Evolutionary conservation across 169 alveolate species (phyloP).

Genomic region (Haemoproteus tartakovskyi): DNA sequence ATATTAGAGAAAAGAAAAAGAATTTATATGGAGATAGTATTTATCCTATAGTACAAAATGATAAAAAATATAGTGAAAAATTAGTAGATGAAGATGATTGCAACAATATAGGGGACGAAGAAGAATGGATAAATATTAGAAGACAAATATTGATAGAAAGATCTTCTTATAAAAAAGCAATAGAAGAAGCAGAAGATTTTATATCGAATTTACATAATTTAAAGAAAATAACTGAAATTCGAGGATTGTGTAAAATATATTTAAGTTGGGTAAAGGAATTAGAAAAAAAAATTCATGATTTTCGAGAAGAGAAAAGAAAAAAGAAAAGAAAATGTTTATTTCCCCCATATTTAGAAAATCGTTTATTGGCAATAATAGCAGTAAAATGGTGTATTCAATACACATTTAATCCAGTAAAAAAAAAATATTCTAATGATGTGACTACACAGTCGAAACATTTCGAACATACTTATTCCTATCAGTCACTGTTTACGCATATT

Average conservation of each 20-base stretch:
- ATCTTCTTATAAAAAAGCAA: slow-evolving; percentile 53
- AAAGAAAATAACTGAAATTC: slow-evolving; percentile 51
- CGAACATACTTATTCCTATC: slow-evolving; percentile 68
- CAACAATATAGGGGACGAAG: not conserved
- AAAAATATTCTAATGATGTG: slow-evolving; percentile 66
- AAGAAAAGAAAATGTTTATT: slow-evolving; percentile 41
- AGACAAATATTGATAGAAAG: slow-evolving; percentile 75
- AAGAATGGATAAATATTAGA: slow-evolving; percentile 46
- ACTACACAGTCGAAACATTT: slow-evolving; percentile 65
- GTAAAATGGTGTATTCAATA: slow-evolving; percentile 73
- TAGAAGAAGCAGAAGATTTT: slow-evolving; percentile 65
- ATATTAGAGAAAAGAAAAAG: slow-evolving; percentile 69
- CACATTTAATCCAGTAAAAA: slow-evolving; percentile 74
- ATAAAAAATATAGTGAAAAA: not conserved
- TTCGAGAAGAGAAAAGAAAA: slow-evolving; percentile 66
- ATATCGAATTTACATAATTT: slow-evolving; percentile 47
- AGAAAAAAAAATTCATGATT: slow-evolving; percentile 11
- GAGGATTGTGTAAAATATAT: slow-evolving; percentile 59
- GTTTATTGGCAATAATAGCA: slow-evolving; percentile 58
- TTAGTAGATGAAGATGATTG: not conserved
- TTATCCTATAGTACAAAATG: slow-evolving; percentile 67
- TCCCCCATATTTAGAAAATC: slow-evolving; percentile 20
- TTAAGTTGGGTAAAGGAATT: slow-evolving; percentile 51
- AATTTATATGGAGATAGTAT: slow-evolving; percentile 68
- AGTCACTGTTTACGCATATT: slow-evolving; percentile 72